phyloP scores from a whole-genome alignment of 2,329 filamentous ascomycete species.

The Fusarium pilosicola region DNA sequence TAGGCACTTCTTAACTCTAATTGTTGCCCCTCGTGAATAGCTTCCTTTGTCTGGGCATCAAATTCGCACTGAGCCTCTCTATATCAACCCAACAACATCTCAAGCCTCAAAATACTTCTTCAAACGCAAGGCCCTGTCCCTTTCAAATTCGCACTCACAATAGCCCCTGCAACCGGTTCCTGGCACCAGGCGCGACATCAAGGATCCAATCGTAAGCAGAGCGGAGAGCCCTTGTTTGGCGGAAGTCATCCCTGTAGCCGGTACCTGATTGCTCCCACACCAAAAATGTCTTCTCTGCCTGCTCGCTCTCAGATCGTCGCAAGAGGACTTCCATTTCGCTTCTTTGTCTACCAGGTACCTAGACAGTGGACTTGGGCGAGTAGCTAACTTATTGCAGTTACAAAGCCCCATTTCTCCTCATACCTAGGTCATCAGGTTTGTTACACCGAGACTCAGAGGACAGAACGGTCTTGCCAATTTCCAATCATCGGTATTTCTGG shows the following conservation, averaged over 20 bases:
- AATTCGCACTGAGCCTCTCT: background rate
- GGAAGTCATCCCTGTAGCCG: constrained; percentile 38
- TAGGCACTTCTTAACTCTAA: background rate
- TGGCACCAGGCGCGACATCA: constrained; percentile 35
- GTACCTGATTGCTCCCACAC: constrained; percentile 44
- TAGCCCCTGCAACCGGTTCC: constrained; percentile 35
- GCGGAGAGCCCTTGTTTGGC: constrained; percentile 39
- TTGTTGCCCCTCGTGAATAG: background rate
- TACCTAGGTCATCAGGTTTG: background rate
- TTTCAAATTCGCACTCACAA: constrained; percentile 29
- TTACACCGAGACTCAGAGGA: background rate
- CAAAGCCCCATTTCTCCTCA: constrained; percentile 6
- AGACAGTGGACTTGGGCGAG: constrained; percentile 1
- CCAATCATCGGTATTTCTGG: constrained; percentile 10
- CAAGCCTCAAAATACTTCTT: background rate
- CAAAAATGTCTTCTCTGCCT: constrained; percentile 2
- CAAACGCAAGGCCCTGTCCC: background rate
- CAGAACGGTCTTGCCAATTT: constrained; percentile 9
- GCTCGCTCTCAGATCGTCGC: constrained; percentile 22
- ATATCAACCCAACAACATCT: background rate
- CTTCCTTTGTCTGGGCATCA: background rate
- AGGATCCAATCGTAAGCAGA: constrained; percentile 24
- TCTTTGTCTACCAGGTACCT: constrained; percentile 32
- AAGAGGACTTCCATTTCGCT: constrained; percentile 32
- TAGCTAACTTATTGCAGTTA: constrained; percentile 22